A percentile compares a stretch with the other conserved stretches of the same genome.
phyloP scores from a whole-genome alignment of 2,329 filamentous ascomycete species.

The Aspergillus costaricaensis region DNA sequence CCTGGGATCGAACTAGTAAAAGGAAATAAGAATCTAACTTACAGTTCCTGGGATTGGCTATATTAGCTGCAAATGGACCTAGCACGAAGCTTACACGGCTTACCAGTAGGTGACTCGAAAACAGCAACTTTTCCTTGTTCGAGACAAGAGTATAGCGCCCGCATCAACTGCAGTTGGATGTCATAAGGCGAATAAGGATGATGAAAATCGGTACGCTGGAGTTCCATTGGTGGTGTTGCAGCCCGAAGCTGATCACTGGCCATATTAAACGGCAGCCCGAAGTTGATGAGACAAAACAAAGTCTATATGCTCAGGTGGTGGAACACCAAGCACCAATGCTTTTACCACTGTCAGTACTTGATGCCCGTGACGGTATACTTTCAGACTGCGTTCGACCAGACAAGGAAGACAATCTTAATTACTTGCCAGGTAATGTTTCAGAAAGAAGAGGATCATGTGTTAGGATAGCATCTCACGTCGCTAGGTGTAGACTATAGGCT shows the following conservation, averaged over 20 bases:
- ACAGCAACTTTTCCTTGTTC: constrained; percentile 81
- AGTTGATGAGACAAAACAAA: background rate
- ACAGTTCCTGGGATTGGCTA: constrained; percentile 42
- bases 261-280: background rate
- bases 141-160: constrained; percentile 74
- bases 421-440: background rate
- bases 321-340: background rate
- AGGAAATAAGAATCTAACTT: constrained; percentile 23
- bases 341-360: background rate
- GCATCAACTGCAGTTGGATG: constrained; percentile 88
- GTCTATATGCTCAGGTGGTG: background rate
- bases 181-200: constrained; percentile 87
- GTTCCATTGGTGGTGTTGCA: constrained; percentile 32
- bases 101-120: constrained; percentile 90
- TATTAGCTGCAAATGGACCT: constrained; percentile 17
- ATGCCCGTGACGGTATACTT: background rate
- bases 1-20: background rate
- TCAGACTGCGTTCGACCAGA: background rate
- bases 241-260: background rate
- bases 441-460: background rate
- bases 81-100: constrained; percentile 29
- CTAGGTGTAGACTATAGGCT: background rate
- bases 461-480: background rate
- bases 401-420: background rate
- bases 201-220: constrained; percentile 63